phyloP scores from a whole-genome alignment of 331 rosid species.

The Rosa hybrid region DNA sequence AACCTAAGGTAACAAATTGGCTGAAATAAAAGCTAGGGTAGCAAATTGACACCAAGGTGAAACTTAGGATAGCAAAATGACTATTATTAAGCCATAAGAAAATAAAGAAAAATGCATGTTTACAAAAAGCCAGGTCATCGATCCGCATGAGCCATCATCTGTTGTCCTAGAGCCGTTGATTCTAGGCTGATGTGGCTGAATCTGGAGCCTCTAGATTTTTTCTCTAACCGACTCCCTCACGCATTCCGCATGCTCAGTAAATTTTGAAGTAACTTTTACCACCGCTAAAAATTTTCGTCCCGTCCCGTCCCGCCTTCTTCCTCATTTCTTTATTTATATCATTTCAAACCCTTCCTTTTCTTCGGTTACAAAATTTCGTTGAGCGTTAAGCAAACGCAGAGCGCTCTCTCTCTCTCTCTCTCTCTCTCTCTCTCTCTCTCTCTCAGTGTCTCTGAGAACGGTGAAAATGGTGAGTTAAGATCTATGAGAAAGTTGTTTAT shows the following conservation, averaged over 20 bases:
- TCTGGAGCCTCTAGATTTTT: background rate
- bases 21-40: no score
- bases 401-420: conserved; percentile 7
- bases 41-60: no score
- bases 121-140: background rate
- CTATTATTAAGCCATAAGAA: background rate
- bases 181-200: background rate
- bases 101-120: conserved; percentile 35
- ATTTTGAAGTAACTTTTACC: conserved; percentile 12
- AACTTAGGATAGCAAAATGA: no score
- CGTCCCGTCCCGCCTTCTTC: conserved; percentile 64
- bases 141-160: background rate
- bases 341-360: background rate
- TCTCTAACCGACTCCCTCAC: background rate
- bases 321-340: background rate
- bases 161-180: background rate
- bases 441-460: background rate
- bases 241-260: conserved; percentile 12
- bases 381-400: conserved; percentile 7
- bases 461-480: conserved; percentile 42
- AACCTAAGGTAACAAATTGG: no score
- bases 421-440: conserved; percentile 15
- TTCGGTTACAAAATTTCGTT: conserved; percentile 24
- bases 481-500: conserved; percentile 19
- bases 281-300: conserved; percentile 32